These are phyloP conservation scores for Cerioporus squamosus DNA, from an alignment of 1,284 basidiomycete genomes.

Conservation along the genomic window DNA sequence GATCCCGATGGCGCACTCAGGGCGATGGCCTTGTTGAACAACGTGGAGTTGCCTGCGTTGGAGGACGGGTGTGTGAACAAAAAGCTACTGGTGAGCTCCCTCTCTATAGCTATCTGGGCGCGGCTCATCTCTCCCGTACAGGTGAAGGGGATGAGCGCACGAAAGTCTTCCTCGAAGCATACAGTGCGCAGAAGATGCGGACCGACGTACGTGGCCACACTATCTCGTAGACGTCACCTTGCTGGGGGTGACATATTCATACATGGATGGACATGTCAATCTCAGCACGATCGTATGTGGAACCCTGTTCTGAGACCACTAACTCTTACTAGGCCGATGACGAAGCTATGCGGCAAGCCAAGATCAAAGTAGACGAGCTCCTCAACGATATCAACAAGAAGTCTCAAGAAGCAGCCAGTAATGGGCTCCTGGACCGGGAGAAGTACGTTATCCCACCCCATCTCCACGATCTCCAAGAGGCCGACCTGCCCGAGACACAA, in stretches of 20 bases:
- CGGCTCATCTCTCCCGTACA: slow-evolving; percentile 45
- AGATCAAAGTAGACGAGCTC: slow-evolving; percentile 56
- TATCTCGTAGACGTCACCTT: slow-evolving; percentile 6
- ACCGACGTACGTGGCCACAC: slow-evolving; percentile 66
- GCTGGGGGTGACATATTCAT: not conserved
- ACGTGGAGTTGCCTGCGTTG: slow-evolving; percentile 84
- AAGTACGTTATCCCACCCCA: slow-evolving; percentile 92
- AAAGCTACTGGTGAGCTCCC: slow-evolving; percentile 75
- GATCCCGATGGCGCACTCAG: slow-evolving; percentile 88
- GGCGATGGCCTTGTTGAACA: slow-evolving; percentile 81
- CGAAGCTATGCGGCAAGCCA: slow-evolving; percentile 54
- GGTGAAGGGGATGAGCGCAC: slow-evolving; percentile 96
- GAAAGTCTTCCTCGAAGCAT: slow-evolving; percentile 83
- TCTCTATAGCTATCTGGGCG: slow-evolving; percentile 12
- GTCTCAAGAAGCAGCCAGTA: slow-evolving; percentile 70
- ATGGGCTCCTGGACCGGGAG: slow-evolving; percentile 72
- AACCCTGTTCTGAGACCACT: slow-evolving; percentile 12
- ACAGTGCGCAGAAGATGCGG: slow-evolving; percentile 76
- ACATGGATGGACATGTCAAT: not conserved
- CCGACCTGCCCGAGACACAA: slow-evolving; percentile 94
- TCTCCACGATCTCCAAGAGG: slow-evolving; percentile 92
- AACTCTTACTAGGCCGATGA: slow-evolving; percentile 60
- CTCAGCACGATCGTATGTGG: not conserved
- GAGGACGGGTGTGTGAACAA: slow-evolving; percentile 87
- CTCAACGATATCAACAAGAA: slow-evolving; percentile 64